phyloP scores from a whole-genome alignment of 75 land plant genomes.

The Sequoiadendron giganteum region DNA sequence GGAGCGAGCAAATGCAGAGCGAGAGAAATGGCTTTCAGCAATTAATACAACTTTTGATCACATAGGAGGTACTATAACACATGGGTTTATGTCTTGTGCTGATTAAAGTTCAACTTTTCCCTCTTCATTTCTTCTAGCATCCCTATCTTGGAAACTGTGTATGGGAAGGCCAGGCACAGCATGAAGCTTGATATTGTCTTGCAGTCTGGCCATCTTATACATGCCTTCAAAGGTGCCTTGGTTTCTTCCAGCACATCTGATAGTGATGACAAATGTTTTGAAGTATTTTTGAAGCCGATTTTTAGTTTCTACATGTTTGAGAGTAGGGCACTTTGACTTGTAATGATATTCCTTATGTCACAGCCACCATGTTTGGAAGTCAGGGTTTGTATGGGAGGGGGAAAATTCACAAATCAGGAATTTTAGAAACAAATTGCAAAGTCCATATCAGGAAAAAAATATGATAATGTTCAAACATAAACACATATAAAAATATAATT shows the following conservation, averaged over 20 bases:
- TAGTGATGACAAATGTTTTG: neutral
- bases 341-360: neutral
- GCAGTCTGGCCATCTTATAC: neutral
- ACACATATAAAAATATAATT: neutral
- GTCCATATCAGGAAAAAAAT: neutral
- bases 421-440: neutral
- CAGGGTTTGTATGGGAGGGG: neutral
- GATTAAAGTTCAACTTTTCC: neutral
- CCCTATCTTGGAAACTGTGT: neutral
- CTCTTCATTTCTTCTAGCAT: neutral
- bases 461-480: neutral
- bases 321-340: neutral
- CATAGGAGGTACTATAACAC: conserved; percentile 70
- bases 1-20: conserved; percentile 77
- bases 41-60: conserved; percentile 88
- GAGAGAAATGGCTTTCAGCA: conserved; percentile 95
- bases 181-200: neutral
- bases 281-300: neutral
- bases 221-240: neutral
- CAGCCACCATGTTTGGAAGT: neutral
- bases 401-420: neutral
- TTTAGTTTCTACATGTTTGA: neutral
- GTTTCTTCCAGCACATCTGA: neutral
- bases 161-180: neutral
- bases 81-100: neutral